phyloP scores from a whole-genome alignment of 2,329 filamentous ascomycete species.

The Colletotrichum incanum region DNA sequence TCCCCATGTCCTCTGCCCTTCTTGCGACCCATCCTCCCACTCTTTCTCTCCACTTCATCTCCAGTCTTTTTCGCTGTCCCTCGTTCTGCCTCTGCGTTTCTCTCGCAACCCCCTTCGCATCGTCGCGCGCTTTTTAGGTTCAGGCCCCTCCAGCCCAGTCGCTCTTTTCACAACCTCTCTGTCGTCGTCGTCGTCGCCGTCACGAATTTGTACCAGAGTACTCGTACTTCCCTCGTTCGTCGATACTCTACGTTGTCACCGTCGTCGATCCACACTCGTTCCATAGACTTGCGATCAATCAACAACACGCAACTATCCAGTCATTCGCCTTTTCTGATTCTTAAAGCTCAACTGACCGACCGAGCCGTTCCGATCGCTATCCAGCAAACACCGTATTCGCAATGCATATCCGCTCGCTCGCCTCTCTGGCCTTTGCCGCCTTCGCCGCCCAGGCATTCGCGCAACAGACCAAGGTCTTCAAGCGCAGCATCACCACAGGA shows the following conservation, averaged over 20 bases:
- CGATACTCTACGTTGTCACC: conserved; percentile 13
- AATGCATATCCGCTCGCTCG: conserved; percentile 44
- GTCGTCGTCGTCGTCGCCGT: not conserved
- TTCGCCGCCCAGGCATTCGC: conserved; percentile 43
- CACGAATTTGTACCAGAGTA: conserved; percentile 29
- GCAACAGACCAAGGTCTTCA: conserved; percentile 48
- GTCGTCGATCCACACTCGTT: conserved; percentile 36
- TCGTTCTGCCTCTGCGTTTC: conserved; percentile 31
- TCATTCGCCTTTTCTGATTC: not conserved
- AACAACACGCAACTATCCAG: not conserved
- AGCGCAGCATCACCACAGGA: conserved; percentile 54
- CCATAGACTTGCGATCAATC: conserved; percentile 14
- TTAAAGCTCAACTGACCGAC: conserved; percentile 5
- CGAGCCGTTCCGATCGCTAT: conserved; percentile 25
- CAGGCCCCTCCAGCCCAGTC: conserved; percentile 38
- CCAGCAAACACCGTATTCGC: conserved; percentile 14
- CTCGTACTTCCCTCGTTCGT: conserved; percentile 30
- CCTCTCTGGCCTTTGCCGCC: conserved; percentile 43
- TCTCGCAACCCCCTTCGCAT: conserved; percentile 27
- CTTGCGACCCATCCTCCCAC: conserved; percentile 36
- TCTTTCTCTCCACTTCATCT: conserved; percentile 40
- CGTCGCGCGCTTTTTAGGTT: conserved; percentile 40
- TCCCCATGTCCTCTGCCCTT: conserved; percentile 15
- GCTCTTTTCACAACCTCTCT: conserved; percentile 26
- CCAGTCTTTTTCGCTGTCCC: conserved; percentile 41